Evolutionary conservation across 441 rosid genomes (phyloP).

Genomic region (Adansonia madagascariensis): DNA sequence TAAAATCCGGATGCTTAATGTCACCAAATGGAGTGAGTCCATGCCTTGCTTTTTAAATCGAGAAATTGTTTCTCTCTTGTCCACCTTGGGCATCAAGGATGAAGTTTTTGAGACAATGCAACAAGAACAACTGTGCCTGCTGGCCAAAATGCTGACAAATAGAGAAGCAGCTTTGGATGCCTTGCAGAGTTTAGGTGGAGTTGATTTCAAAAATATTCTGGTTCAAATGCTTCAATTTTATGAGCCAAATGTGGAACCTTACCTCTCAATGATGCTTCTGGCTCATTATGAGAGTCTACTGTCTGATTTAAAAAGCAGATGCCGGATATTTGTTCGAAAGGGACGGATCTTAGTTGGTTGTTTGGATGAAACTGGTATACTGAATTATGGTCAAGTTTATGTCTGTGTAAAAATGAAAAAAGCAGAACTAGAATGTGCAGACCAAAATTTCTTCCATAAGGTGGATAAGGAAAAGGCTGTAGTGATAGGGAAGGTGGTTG

Average conservation of each 20-base stretch:
- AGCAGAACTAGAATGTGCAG: conserved; percentile 56
- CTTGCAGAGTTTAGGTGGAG: conserved; percentile 61
- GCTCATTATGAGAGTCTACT: conserved; percentile 66
- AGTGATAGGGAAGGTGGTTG: conserved; percentile 72
- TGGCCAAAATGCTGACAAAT: conserved; percentile 65
- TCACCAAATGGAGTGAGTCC: conserved; percentile 77
- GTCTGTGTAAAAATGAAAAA: conserved; percentile 68
- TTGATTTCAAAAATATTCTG: conserved; percentile 55
- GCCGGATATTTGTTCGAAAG: conserved; percentile 77
- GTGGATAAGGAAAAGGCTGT: conserved; percentile 67
- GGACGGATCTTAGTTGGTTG: conserved; percentile 86
- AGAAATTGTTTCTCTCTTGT: conserved; percentile 79
- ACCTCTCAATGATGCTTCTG: conserved; percentile 87
- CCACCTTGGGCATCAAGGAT: conserved; percentile 78
- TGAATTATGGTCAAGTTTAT: conserved; percentile 86
- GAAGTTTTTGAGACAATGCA: conserved; percentile 67
- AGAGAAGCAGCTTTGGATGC: conserved; percentile 68
- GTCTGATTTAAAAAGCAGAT: conserved; percentile 70
- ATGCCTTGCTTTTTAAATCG: conserved; percentile 91
- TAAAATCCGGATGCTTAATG: conserved; percentile 79
- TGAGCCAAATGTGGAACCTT: conserved; percentile 74
- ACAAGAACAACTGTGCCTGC: conserved; percentile 56
- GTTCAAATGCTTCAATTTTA: conserved; percentile 75
- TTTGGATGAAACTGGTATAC: conserved; percentile 76
- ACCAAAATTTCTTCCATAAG: conserved; percentile 58